Conservation (phyloP, 2,329 filamentous ascomycete species). For the Hypomyces perniciosus region DNA sequence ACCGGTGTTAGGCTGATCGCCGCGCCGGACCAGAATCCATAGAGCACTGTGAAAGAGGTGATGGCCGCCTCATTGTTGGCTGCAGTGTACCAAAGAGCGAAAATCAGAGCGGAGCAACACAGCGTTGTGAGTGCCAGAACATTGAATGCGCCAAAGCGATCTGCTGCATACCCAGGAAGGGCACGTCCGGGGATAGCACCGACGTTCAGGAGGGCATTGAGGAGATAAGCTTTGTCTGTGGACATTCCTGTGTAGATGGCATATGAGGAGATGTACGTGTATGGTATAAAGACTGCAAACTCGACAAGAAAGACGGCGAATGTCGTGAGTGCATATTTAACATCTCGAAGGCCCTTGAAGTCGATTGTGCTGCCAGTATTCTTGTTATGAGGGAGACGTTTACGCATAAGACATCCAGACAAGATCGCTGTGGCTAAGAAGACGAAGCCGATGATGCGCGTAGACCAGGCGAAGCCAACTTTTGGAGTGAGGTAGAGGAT, state of each 20-base stretch:
- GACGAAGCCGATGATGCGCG: slow-evolving; percentile 25
- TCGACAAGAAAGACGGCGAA: slow-evolving; percentile 52
- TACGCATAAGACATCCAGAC: slow-evolving; percentile 25
- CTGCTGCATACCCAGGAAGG: slow-evolving; percentile 61
- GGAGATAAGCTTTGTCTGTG: slow-evolving; percentile 54
- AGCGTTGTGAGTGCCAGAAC: slow-evolving; percentile 55
- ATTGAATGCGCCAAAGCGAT: slow-evolving; percentile 65
- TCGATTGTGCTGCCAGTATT: slow-evolving; percentile 40
- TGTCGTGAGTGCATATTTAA: slow-evolving; percentile 46
- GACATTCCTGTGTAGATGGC: slow-evolving; percentile 50
- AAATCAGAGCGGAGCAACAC: slow-evolving; percentile 37
- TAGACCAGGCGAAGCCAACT: slow-evolving; percentile 28
- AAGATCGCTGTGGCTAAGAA: slow-evolving; percentile 21
- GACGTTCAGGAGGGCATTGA: slow-evolving; percentile 64
- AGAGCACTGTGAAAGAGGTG: slow-evolving; percentile 57
- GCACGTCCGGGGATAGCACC: slow-evolving; percentile 62
- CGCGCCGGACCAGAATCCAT: slow-evolving; percentile 64
- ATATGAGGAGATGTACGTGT: slow-evolving; percentile 64
- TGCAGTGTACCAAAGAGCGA: slow-evolving; percentile 56
- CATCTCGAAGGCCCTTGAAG: slow-evolving; percentile 44
- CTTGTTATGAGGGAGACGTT: slow-evolving; percentile 44
- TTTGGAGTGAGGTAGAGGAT: slow-evolving; percentile 21
- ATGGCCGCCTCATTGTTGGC: slow-evolving; percentile 41
- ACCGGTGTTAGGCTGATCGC: slow-evolving; percentile 67
- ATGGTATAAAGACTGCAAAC: slow-evolving; percentile 58